Base-by-base conservation (phyloP, 2,329 filamentous ascomycete species). In the Elsinoe australis region DNA sequence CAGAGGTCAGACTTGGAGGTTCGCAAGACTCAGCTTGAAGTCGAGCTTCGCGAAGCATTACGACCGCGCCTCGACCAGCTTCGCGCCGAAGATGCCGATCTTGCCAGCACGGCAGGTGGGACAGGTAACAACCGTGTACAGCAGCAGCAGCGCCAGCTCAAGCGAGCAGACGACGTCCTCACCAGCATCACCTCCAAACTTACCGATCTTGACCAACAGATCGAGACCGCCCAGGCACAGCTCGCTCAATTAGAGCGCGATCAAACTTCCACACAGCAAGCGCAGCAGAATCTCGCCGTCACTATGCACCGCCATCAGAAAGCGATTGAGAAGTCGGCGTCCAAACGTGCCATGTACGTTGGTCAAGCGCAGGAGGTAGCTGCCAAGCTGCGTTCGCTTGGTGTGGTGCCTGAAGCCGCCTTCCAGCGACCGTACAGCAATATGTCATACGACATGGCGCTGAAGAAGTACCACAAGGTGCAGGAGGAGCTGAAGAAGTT, bases 401-500 rank as follows among this genome's bases (percentile, higher is more conserved):
- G 92, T 56, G 89, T 94, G 14, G 74, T 98, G 12, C 90, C 92
- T 0, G 89, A 96, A 53, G 89, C 95, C 59, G 88, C 90, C 0
- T 92, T 95, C 62, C 85, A 85, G 55, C 92, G 89, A 60, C 57
- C 56, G 6, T 98, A 94, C 63, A 81, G 86, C 60, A 83, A 83
- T 56, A 84, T 87, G 64, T 83, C 87, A 56, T 80, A 83, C 19
- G 86, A 89, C 53, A 79, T 63, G 56, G 67, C 61, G 47, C 74
- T 75, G 47, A 77, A 76, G 59, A 82, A 83, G 49, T 78, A 96
- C 18, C 88, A 92, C 68, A 94, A 89, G 61, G 87, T 90, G 60
- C 94, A 94, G 54, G 87, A 95, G 58, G 82, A 85, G 0, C 74
- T 96, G 48, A 96, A 96, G 70, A 95, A 95, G 64, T 96, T 92